A percentile compares a stretch with the other conserved stretches of the same genome.
phyloP scores from a whole-genome alignment of 768 basidiomycete species.

The Sarcodon sp. region DNA sequence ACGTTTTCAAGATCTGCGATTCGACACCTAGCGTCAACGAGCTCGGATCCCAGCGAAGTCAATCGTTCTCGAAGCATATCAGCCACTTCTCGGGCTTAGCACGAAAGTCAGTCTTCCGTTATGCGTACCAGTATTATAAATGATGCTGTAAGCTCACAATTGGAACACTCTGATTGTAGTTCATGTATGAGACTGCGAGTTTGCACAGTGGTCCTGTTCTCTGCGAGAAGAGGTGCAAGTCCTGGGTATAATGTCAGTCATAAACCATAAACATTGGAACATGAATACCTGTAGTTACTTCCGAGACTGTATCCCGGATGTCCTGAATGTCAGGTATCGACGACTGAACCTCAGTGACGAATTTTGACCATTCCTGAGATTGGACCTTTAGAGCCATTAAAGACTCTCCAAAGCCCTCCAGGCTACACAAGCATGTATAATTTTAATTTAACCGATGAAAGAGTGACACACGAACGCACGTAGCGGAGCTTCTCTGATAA shows the following conservation, averaged over 20 bases:
- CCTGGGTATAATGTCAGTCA: conserved; percentile 2
- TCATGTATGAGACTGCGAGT: conserved; percentile 7
- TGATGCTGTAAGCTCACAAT: conserved; percentile 5
- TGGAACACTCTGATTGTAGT: conserved; percentile 10
- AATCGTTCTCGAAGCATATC: conserved; percentile 35
- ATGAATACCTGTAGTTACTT: conserved; percentile 8
- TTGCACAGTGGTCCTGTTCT: conserved; percentile 7
- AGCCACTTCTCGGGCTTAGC: conserved; percentile 31
- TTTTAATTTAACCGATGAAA: background rate
- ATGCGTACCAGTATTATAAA: background rate
- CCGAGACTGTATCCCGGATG: conserved; percentile 6
- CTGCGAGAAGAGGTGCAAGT: conserved; percentile 11
- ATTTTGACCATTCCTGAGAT: conserved; percentile 10
- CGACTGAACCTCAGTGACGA: conserved; percentile 8
- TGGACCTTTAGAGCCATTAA: conserved; percentile 12
- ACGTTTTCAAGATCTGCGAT: conserved; percentile 23
- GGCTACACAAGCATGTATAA: conserved; percentile 7
- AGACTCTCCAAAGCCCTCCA: conserved; percentile 6
- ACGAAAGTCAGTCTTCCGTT: background rate
- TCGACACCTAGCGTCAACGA: conserved; percentile 27
- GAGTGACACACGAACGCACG: conserved; percentile 3
- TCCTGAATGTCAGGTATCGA: conserved; percentile 11
- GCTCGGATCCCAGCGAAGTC: conserved; percentile 25
- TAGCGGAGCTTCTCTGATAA: conserved; percentile 10
- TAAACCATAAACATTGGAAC: background rate